These are phyloP conservation scores for Carallia brachiata DNA, from an alignment of 345 rosid species.

Conservation along the genomic window DNA sequence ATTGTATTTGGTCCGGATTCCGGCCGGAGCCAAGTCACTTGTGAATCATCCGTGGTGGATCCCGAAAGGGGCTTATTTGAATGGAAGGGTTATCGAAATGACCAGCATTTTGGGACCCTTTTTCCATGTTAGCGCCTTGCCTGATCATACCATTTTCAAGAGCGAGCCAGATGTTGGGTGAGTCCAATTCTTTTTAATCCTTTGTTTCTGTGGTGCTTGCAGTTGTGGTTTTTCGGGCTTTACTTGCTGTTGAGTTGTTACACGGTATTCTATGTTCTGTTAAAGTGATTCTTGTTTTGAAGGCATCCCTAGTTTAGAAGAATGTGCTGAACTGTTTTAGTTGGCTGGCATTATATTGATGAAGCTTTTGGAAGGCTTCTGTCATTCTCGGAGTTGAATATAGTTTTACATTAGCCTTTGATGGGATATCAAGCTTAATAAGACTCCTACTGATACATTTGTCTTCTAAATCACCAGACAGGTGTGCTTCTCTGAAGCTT, in stretches of 20 bases:
- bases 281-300: background rate
- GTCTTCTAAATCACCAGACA: conserved; percentile 47
- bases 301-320: background rate
- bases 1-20: conserved; percentile 64
- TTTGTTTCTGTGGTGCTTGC: background rate
- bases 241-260: background rate
- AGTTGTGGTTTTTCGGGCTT: background rate
- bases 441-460: background rate
- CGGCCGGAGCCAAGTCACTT: conserved; percentile 71
- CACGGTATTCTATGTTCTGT: too few species aligned
- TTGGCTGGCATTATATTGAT: too few species aligned
- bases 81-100: conserved; percentile 92
- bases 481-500: conserved; percentile 91
- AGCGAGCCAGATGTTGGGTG: conserved; percentile 97
- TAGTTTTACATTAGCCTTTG: background rate
- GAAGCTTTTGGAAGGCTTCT: too few species aligned
- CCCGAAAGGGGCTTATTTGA: conserved; percentile 77
- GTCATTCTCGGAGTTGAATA: too few species aligned
- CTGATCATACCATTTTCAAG: conserved; percentile 76
- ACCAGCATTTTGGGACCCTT: conserved; percentile 96
- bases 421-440: background rate
- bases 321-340: background rate
- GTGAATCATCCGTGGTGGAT: conserved; percentile 95
- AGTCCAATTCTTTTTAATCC: conserved; percentile 28
- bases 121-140: conserved; percentile 91